Percentiles rank a stretch among this genome's conserved stretches.
Conservation (phyloP, 352 stramenopile genomes). For the Aphanomyces cochlioides region DNA sequence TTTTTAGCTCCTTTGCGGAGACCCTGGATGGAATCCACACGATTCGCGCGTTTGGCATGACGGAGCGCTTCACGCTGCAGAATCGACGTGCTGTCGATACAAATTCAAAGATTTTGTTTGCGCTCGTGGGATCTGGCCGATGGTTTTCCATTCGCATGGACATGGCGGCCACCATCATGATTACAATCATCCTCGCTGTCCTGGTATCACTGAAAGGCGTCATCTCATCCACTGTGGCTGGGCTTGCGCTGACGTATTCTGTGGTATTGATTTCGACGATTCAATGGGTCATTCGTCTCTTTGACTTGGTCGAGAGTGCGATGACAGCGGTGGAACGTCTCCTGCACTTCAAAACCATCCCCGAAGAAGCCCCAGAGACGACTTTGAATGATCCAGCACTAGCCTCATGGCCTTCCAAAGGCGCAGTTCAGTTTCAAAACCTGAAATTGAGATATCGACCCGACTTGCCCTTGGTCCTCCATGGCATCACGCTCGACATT, state of each 20-base stretch:
- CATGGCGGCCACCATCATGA: too few species aligned
- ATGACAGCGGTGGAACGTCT: constrained; percentile 77
- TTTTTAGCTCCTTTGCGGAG: constrained; percentile 92
- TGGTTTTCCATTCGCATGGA: too few species aligned
- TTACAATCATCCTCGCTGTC: too few species aligned
- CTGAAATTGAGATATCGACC: constrained; percentile 56
- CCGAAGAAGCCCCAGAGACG: background rate
- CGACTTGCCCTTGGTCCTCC: constrained; percentile 38
- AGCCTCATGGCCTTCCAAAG: constrained; percentile 51
- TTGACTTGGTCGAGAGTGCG: constrained; percentile 36
- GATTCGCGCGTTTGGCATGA: too few species aligned
- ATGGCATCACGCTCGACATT: constrained; percentile 50
- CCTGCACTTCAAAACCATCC: constrained; percentile 1
- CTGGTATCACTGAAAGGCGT: too few species aligned
- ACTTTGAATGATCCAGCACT: background rate
- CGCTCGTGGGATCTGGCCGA: too few species aligned
- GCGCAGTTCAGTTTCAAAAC: constrained; percentile 63
- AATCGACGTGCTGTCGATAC: constrained; percentile 48
- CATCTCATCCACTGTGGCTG: too few species aligned
- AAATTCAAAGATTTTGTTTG: constrained; percentile 84
- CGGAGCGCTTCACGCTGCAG: too few species aligned
- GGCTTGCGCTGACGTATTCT: background rate
- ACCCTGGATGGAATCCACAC: constrained; percentile 72
- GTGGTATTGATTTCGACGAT: background rate
- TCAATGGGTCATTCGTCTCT: background rate